phyloP scores from a whole-genome alignment of 2,329 filamentous ascomycete genomes.

The Pseudonectria buxi region DNA sequence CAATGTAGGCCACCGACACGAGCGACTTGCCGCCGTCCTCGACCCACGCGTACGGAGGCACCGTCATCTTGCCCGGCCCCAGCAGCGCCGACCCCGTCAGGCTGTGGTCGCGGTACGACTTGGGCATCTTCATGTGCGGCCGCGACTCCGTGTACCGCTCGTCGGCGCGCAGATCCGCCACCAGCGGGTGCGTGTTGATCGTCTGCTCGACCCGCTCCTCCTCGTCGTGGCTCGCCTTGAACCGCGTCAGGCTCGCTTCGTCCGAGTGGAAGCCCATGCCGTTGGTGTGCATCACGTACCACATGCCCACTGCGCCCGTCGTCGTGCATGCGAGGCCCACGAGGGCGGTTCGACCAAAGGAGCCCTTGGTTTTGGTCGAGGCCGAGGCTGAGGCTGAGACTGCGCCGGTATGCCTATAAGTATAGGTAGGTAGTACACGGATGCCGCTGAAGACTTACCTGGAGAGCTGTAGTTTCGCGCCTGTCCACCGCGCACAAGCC shows the following conservation, averaged over 20 bases:
- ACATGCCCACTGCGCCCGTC: slow-evolving; percentile 28
- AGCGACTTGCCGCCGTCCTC: slow-evolving; percentile 63
- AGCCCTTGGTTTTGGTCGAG: slow-evolving; percentile 8
- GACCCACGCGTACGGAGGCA: slow-evolving; percentile 73
- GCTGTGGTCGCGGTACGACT: slow-evolving; percentile 61
- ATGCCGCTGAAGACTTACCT: slow-evolving; percentile 14
- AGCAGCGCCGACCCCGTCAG: slow-evolving; percentile 75
- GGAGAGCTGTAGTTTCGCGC: slow-evolving; percentile 21
- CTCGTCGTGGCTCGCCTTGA: slow-evolving; percentile 48
- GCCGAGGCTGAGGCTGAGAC: slow-evolving; percentile 5
- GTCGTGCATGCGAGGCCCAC: slow-evolving; percentile 25
- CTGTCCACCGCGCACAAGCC: slow-evolving; percentile 11
- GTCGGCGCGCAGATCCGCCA: slow-evolving; percentile 59
- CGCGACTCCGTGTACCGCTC: slow-evolving; percentile 66
- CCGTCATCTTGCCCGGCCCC: slow-evolving; percentile 67
- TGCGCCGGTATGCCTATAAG: slow-evolving; percentile 12
- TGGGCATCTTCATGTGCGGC: slow-evolving; percentile 81
- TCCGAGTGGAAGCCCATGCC: slow-evolving; percentile 45
- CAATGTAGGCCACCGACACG: slow-evolving; percentile 70
- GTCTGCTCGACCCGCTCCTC: slow-evolving; percentile 58
- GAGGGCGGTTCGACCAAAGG: slow-evolving; percentile 19
- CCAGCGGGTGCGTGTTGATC: slow-evolving; percentile 71
- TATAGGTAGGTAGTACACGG: too few species aligned
- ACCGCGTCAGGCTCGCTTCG: slow-evolving; percentile 65
- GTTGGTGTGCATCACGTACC: slow-evolving; percentile 28